Evolutionary conservation across 2,329 filamentous ascomycete species (phyloP).

Genomic region (Bipolaris zeicola): DNA sequence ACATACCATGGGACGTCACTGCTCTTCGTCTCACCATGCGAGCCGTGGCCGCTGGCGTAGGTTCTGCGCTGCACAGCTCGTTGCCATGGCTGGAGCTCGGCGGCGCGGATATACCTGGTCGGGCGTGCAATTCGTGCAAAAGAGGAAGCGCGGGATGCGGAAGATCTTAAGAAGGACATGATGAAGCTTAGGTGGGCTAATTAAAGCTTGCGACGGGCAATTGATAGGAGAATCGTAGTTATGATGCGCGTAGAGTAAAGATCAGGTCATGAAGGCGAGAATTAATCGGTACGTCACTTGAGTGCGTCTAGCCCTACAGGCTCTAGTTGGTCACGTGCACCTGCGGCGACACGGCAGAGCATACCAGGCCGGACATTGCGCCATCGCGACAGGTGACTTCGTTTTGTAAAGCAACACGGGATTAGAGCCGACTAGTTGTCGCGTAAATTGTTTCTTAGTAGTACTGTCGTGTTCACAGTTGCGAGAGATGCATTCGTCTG

Average conservation of each 20-base stretch:
- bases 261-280: constrained; percentile 24
- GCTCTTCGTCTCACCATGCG: constrained; percentile 37
- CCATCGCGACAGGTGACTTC: neutral
- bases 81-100: constrained; percentile 48
- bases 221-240: constrained; percentile 29
- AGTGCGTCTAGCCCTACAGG: neutral
- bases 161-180: constrained; percentile 49
- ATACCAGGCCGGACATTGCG: neutral
- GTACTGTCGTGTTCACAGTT: neutral
- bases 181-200: constrained; percentile 42
- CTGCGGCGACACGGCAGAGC: neutral
- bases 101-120: constrained; percentile 39
- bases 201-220: constrained; percentile 44
- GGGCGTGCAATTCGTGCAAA: constrained; percentile 45
- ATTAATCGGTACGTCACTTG: constrained; percentile 26
- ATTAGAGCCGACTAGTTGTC: neutral
- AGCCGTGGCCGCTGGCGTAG: constrained; percentile 46
- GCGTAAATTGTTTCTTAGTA: neutral
- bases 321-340: constrained; percentile 8
- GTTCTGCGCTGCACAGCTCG: constrained; percentile 46
- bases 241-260: constrained; percentile 19
- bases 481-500: neutral
- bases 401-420: neutral
- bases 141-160: constrained; percentile 46
- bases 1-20: constrained; percentile 52